These are phyloP conservation scores for Sarocladium oryzae DNA, from an alignment of 2,329 filamentous ascomycete species.

Conservation along the genomic window DNA sequence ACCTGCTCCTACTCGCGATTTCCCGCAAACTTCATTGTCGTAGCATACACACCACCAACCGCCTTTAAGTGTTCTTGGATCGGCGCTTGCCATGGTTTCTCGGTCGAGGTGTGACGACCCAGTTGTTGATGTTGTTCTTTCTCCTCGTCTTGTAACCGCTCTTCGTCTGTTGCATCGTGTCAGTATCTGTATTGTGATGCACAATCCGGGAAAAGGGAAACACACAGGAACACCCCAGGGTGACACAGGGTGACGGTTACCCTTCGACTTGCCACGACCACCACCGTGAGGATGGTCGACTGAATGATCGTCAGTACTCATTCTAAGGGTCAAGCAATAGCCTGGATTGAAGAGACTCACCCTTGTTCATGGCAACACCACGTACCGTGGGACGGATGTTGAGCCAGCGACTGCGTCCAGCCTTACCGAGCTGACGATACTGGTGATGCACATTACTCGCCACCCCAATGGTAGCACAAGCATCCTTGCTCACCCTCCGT, in stretches of 20 bases:
- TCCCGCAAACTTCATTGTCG: neutral
- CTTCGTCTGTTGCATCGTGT: constrained; percentile 52
- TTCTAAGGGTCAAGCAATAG: neutral
- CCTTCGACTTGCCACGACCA: constrained; percentile 98
- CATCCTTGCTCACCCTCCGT: constrained; percentile 81
- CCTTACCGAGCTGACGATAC: constrained; percentile 88
- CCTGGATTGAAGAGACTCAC: constrained; percentile 38
- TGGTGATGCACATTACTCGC: constrained; percentile 91
- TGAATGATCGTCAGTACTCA: constrained; percentile 20
- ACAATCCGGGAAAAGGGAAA: constrained; percentile 19
- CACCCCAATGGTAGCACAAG: constrained; percentile 89
- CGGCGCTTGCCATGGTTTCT: constrained; percentile 90
- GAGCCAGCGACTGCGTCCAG: constrained; percentile 86
- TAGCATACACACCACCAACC: neutral
- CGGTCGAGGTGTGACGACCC: constrained; percentile 74
- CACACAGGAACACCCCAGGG: constrained; percentile 94
- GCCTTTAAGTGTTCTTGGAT: constrained; percentile 41
- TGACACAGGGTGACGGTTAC: constrained; percentile 89
- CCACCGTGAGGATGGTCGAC: constrained; percentile 97
- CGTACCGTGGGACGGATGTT: constrained; percentile 92
- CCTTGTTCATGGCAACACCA: constrained; percentile 97
- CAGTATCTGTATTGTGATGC: constrained; percentile 17
- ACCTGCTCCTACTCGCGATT: neutral
- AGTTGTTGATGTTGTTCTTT: constrained; percentile 86
- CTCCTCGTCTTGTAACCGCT: constrained; percentile 86